Conservation (phyloP, 2,329 filamentous ascomycete genomes). For the Pestalotiopsis sp. region DNA sequence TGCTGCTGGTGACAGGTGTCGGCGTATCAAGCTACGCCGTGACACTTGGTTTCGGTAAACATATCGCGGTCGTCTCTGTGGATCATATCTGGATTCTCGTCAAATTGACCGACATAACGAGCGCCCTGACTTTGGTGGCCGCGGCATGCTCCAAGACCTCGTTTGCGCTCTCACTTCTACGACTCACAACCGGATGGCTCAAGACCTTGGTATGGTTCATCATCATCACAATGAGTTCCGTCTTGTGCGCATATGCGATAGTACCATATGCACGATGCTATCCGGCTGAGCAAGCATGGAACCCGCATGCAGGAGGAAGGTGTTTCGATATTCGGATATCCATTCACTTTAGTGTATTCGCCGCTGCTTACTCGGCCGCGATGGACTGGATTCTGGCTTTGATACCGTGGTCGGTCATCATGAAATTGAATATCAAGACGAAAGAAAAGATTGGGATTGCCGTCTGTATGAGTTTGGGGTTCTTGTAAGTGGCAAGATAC, state of each 20-base stretch:
- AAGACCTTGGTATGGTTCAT: slow-evolving; percentile 32
- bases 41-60: slow-evolving; percentile 13
- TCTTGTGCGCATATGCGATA: slow-evolving; percentile 25
- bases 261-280: slow-evolving; percentile 24
- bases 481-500: slow-evolving; percentile 24
- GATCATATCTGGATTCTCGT: not conserved
- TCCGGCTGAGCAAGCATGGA: slow-evolving; percentile 18
- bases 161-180: slow-evolving; percentile 38
- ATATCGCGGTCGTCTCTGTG: slow-evolving; percentile 4
- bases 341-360: slow-evolving; percentile 23
- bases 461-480: slow-evolving; percentile 38
- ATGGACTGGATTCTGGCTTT: slow-evolving; percentile 40
- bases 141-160: slow-evolving; percentile 42
- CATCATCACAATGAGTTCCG: slow-evolving; percentile 32
- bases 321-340: slow-evolving; percentile 21
- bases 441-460: slow-evolving; percentile 40
- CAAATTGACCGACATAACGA: not conserved
- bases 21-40: slow-evolving; percentile 8
- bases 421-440: slow-evolving; percentile 36
- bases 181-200: slow-evolving; percentile 29
- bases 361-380: slow-evolving; percentile 28
- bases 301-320: slow-evolving; percentile 12
- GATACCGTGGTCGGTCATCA: slow-evolving; percentile 40
- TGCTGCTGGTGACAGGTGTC: not conserved
- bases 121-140: slow-evolving; percentile 26